Conservation (phyloP, 371 early-diverging fungal species). For the Dichotomocladium elegans region DNA sequence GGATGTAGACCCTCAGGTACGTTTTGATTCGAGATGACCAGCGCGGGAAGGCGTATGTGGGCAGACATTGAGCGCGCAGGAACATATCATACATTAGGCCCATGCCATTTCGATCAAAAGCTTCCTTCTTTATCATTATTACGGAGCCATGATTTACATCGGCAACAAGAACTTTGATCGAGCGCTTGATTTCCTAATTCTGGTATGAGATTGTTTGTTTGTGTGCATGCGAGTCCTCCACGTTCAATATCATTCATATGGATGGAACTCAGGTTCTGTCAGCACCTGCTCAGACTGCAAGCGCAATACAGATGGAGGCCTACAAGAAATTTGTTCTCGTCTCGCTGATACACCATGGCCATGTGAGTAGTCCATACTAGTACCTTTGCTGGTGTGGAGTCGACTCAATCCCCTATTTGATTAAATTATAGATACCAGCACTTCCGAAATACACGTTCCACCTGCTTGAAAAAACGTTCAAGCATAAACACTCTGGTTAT, state of each 20-base stretch:
- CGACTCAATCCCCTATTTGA: not conserved
- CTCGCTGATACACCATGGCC: conserved; percentile 59
- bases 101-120: conserved; percentile 42
- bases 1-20: conserved; percentile 50
- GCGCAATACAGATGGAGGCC: conserved; percentile 77
- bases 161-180: conserved; percentile 62
- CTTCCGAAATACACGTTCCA: conserved; percentile 65
- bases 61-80: not conserved
- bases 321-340: conserved; percentile 69
- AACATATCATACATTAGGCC: conserved; percentile 3
- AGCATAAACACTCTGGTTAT: conserved; percentile 47
- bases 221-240: too few species aligned
- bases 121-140: conserved; percentile 75
- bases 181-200: conserved; percentile 60
- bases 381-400: not conserved
- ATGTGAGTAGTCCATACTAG: conserved; percentile 17
- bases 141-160: conserved; percentile 72
- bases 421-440: conserved; percentile 18
- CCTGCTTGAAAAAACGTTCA: conserved; percentile 46
- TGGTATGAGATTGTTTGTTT: too few species aligned
- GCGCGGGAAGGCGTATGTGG: too few species aligned
- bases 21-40: too few species aligned
- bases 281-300: conserved; percentile 56
- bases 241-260: not conserved
- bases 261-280: conserved; percentile 59